Evolutionary conservation across 2,329 filamentous ascomycete species (phyloP).

Genomic region (Madurella fahalii): DNA sequence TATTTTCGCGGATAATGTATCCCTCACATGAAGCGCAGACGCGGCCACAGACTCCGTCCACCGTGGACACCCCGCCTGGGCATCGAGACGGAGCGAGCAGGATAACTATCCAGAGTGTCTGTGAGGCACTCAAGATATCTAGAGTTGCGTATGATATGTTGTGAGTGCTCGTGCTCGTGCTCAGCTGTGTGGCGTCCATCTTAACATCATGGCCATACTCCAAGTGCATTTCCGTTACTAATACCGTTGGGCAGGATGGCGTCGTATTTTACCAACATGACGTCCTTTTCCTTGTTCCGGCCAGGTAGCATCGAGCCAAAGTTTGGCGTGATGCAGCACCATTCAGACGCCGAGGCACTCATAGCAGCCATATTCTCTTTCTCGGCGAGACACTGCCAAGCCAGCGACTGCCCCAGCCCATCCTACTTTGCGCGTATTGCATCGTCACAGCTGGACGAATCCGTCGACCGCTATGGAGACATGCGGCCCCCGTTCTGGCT

Average conservation of each 20-base stretch:
- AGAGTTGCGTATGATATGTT: conserved; percentile 10
- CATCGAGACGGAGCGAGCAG: background rate
- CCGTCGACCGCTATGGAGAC: conserved; percentile 31
- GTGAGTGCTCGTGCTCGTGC: conserved; percentile 1
- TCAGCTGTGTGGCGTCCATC: background rate
- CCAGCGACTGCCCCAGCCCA: conserved; percentile 13
- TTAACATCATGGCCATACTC: background rate
- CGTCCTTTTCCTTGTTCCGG: conserved; percentile 31
- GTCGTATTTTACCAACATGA: conserved; percentile 31
- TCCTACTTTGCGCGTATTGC: conserved; percentile 25
- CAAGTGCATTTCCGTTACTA: background rate
- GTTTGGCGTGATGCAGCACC: conserved; percentile 21
- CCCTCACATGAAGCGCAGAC: conserved; percentile 21
- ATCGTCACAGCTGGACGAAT: conserved; percentile 27
- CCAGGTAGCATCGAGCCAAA: conserved; percentile 24
- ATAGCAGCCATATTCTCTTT: conserved; percentile 33
- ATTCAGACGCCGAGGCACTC: conserved; percentile 28
- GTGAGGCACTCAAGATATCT: conserved; percentile 14
- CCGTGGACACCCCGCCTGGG: conserved; percentile 10
- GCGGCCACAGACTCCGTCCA: conserved; percentile 17
- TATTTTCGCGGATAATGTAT: conserved; percentile 22
- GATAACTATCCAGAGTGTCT: conserved; percentile 15
- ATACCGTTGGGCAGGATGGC: conserved; percentile 16
- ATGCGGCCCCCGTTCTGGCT: conserved; percentile 32
- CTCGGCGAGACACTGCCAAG: conserved; percentile 21